phyloP scores from a whole-genome alignment of 2,329 filamentous ascomycete genomes.

The Trichoderma hamatum region DNA sequence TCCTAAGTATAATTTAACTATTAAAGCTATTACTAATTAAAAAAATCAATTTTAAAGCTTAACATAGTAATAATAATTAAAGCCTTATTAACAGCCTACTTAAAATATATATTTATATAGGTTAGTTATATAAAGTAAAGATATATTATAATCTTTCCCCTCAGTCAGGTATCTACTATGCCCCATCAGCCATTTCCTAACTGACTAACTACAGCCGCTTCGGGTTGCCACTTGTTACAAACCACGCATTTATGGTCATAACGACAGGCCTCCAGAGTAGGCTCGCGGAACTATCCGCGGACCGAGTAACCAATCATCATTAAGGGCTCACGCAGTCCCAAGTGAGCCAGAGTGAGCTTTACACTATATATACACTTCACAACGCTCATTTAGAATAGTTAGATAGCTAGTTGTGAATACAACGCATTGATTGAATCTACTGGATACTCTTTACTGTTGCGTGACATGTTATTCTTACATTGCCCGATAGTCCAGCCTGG shows the following conservation, averaged over 20 bases:
- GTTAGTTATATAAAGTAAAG: too few relatives aligned
- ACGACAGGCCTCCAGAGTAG: background rate
- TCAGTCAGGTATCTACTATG: too few relatives aligned
- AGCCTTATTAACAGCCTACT: too few relatives aligned
- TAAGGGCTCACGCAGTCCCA: background rate
- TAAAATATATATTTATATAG: too few relatives aligned
- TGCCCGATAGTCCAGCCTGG: background rate
- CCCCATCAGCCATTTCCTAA: too few relatives aligned
- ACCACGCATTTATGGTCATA: background rate
- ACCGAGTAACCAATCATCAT: background rate
- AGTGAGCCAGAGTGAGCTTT: background rate
- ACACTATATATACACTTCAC: background rate
- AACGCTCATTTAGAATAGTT: background rate
- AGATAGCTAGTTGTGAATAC: background rate
- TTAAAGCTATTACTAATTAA: too few relatives aligned
- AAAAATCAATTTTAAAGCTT: too few relatives aligned
- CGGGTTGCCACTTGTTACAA: background rate
- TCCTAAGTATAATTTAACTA: too few relatives aligned
- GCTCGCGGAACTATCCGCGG: background rate
- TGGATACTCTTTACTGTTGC: background rate
- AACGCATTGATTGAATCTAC: background rate
- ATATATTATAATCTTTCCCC: too few relatives aligned
- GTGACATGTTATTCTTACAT: background rate
- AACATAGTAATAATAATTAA: too few relatives aligned
- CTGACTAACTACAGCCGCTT: too few relatives aligned